These are phyloP conservation scores for Candida taoyuanica DNA, from an alignment of 805 yeast genomes.

Conservation along the genomic window DNA sequence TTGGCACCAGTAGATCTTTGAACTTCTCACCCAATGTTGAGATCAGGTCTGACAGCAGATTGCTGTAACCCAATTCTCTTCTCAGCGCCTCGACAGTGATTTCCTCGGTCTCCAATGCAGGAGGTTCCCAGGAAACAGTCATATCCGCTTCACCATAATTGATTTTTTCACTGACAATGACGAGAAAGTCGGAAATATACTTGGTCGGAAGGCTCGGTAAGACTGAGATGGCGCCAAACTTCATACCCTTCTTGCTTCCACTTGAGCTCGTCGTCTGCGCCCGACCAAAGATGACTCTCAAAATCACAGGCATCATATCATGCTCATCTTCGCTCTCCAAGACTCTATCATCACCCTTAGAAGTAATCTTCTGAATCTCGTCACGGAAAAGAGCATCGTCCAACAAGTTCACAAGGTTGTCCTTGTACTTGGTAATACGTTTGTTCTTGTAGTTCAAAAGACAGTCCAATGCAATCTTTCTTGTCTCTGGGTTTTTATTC, in stretches of 20 bases:
- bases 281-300: slow-evolving; percentile 81
- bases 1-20: slow-evolving; percentile 35
- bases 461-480: slow-evolving; percentile 67
- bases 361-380: slow-evolving; percentile 65
- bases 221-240: slow-evolving; percentile 62
- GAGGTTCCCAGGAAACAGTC: slow-evolving; percentile 14
- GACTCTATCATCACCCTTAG: slow-evolving; percentile 43
- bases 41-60: slow-evolving; percentile 52
- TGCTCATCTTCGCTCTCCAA: slow-evolving; percentile 59
- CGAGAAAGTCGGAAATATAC: slow-evolving; percentile 55
- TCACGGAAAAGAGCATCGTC: slow-evolving; percentile 86
- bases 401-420: slow-evolving; percentile 64
- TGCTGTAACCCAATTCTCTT: slow-evolving; percentile 60
- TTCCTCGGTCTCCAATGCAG: slow-evolving; percentile 19
- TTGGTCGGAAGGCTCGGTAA: slow-evolving; percentile 52
- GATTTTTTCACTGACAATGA: slow-evolving; percentile 55
- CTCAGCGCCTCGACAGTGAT: slow-evolving; percentile 36
- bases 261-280: slow-evolving; percentile 66
- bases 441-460: slow-evolving; percentile 60
- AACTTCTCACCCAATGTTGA: slow-evolving; percentile 56
- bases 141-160: slow-evolving; percentile 28
- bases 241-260: slow-evolving; percentile 68
- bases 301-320: slow-evolving; percentile 61
- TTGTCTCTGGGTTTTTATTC: slow-evolving; percentile 56
- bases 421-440: slow-evolving; percentile 61